Evolutionary conservation across 345 rosid species (phyloP).

Genomic region (Bruguiera parviflora): DNA sequence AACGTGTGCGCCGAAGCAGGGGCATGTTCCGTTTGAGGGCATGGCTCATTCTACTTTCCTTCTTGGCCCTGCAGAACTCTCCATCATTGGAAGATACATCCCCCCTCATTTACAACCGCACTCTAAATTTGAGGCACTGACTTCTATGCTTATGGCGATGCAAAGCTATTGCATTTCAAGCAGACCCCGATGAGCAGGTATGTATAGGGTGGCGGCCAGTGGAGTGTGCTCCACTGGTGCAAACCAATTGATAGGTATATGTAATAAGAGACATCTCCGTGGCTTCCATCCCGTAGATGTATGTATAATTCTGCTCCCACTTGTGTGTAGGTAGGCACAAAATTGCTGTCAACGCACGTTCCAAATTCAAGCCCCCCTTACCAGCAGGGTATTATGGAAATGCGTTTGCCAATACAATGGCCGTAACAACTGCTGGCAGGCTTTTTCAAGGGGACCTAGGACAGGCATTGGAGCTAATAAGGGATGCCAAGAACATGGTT

Average conservation of each 20-base stretch:
- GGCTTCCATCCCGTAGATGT: no score
- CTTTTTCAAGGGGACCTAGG: not conserved
- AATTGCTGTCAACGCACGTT: not conserved
- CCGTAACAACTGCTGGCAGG: not conserved
- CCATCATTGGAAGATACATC: not conserved
- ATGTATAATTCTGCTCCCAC: no score
- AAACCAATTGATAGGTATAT: no score
- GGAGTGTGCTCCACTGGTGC: no score
- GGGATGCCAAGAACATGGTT: not conserved
- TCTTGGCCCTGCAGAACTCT: not conserved
- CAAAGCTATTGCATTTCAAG: not conserved
- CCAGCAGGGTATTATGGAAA: not conserved
- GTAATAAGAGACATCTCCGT: no score
- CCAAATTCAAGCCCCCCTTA: not conserved
- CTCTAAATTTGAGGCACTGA: not conserved
- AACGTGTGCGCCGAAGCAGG: not conserved
- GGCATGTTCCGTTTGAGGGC: not conserved
- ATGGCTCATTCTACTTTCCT: not conserved
- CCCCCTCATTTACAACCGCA: not conserved
- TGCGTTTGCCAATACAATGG: not conserved
- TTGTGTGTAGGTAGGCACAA: not conserved
- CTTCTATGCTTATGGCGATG: constrained; percentile 11
- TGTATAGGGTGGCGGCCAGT: no score
- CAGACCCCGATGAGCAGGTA: not conserved
- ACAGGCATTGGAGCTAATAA: not conserved